Evolutionary conservation across 805 yeast species (phyloP), one percentile per base, ranked within the genome.

Genomic region (Cyberlindnera euphorbiiphila): DNA sequence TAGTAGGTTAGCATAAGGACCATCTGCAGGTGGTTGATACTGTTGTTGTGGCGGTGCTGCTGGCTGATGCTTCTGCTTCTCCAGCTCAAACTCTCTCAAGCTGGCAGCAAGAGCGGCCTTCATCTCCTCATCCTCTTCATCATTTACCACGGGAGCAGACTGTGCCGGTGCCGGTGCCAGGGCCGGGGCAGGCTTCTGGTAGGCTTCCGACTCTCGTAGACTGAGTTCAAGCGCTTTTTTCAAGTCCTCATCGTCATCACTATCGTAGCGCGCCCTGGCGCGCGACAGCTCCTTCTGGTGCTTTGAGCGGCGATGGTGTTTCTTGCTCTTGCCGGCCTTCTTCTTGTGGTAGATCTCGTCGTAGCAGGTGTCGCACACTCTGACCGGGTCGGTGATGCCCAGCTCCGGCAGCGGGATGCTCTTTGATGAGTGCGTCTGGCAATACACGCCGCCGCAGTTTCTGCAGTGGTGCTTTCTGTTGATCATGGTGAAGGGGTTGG

Each of bases 391-490:
- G 46, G 76, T 75, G 27, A 93, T 86, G 0, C 98, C 98, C 34
- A 86, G 69, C 31, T 82, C 81, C 0, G 94, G 91, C 39, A 93
- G 65, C 9, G 89, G 80, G 23, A 79, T 66, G 33, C 60, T 68
- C 48, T 85, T 76, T 2, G 81, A 66, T n/a, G 97, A 86, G 60
- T 94, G 95, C 6, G 76, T 72, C 47, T 85, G 89, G 60, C 95
- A 81, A 56, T 73, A 91, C 0, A 87, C 96, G 4, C 97, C 97
- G 17, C 98, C 98, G 64, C 98, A 93, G 36, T 95, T 83, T 36
- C 98, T 73, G 61, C 98, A 93, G 62, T 93, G 98, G 60, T 93
- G 98, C 58, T 91, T 88, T 54, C 98, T 72, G 58, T 85, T 88
- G 43, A 89, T 65, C 56, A 91, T 72, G 1, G 93, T 69, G 56